Evolutionary conservation across 768 basidiomycete genomes (phyloP).

Genomic region (Mycena vulgaris): DNA sequence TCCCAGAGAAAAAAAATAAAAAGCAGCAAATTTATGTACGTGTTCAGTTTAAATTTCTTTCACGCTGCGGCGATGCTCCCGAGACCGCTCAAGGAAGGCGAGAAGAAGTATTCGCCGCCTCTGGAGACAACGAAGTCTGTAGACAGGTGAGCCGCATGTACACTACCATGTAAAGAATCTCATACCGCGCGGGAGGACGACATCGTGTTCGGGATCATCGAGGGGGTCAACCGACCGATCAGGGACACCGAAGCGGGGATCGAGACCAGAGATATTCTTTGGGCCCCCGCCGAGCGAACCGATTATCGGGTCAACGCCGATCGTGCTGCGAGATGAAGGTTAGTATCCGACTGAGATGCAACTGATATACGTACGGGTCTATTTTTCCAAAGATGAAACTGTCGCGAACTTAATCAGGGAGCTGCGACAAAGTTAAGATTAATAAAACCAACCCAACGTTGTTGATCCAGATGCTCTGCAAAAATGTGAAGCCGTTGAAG

Average conservation of each 20-base stretch:
- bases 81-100: slow-evolving; percentile 29
- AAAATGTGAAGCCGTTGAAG: not conserved
- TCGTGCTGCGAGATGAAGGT: slow-evolving; percentile 7
- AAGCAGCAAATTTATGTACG: too few relatives aligned
- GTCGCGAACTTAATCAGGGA: not conserved
- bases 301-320: slow-evolving; percentile 39
- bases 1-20: slow-evolving; percentile 1
- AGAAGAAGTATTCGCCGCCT: slow-evolving; percentile 37
- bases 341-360: not conserved
- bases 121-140: slow-evolving; percentile 32
- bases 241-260: too few relatives aligned
- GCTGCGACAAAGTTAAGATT: not conserved
- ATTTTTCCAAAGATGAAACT: slow-evolving; percentile 39
- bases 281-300: slow-evolving; percentile 24
- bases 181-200: slow-evolving; percentile 29
- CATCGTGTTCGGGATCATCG: slow-evolving; percentile 29
- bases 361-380: slow-evolving; percentile 21
- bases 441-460: not conserved
- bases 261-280: slow-evolving; percentile 33
- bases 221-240: too few relatives aligned
- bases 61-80: slow-evolving; percentile 21
- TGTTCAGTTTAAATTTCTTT: not conserved
- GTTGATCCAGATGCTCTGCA: not conserved
- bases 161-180: not conserved
- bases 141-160: not conserved